Percentiles rank a stretch among this genome's conserved stretches.
phyloP scores from a whole-genome alignment of 2,329 filamentous ascomycete genomes.

The Aspergillus niger region DNA sequence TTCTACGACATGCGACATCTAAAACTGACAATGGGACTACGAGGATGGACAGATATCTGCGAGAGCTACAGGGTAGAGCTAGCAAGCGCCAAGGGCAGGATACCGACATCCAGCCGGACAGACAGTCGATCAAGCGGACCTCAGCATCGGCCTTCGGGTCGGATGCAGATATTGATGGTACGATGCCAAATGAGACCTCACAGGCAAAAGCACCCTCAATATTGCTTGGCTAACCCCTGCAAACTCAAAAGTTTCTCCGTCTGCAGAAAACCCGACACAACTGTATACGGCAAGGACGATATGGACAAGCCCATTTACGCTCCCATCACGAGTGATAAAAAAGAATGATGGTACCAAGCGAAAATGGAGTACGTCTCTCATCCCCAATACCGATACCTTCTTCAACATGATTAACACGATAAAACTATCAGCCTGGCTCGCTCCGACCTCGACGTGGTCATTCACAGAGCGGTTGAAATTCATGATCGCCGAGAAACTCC shows the following conservation, averaged over 20 bases:
- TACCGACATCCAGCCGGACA: neutral
- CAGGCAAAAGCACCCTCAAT: too few species aligned
- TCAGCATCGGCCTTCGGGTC: conserved; percentile 9
- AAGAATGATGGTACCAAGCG: conserved; percentile 19
- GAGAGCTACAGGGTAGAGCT: too few species aligned
- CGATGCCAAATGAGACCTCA: neutral
- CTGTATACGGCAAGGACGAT: conserved; percentile 3
- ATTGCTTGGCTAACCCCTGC: neutral
- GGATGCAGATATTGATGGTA: neutral
- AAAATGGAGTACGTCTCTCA: conserved; percentile 38
- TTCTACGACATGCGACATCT: neutral
- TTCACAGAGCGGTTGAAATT: conserved; percentile 27
- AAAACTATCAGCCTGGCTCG: conserved; percentile 22
- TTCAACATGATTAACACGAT: neutral
- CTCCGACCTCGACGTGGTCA: conserved; percentile 28
- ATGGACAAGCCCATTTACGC: conserved; percentile 27
- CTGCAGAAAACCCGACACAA: neutral
- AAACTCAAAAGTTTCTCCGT: neutral
- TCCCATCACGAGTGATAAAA: conserved; percentile 21
- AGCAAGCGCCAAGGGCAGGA: neutral
- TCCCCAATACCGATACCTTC: neutral
- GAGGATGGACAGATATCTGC: too few species aligned
- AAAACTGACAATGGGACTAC: too few species aligned
- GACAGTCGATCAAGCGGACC: neutral
- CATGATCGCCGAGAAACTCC: conserved; percentile 23